phyloP scores from a whole-genome alignment of 805 yeast genomes.

The Candida succiphila region DNA sequence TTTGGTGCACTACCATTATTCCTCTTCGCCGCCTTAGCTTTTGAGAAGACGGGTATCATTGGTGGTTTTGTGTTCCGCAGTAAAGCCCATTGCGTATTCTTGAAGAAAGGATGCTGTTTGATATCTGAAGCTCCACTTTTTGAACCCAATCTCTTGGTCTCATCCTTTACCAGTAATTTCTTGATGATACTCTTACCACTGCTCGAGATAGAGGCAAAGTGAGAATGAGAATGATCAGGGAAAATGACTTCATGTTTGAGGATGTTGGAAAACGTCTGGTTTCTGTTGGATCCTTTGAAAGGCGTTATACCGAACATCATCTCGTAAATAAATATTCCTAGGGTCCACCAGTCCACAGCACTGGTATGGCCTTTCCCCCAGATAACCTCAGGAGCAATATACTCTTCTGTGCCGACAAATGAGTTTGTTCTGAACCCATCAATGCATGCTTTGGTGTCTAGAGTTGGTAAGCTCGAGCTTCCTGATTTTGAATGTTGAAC shows the following conservation, averaged over 20 bases:
- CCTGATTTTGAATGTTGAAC: conserved; percentile 27
- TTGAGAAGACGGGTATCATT: conserved; percentile 69
- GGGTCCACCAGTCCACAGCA: conserved; percentile 99
- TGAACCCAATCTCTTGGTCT: conserved; percentile 80
- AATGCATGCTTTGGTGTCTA: conserved; percentile 91
- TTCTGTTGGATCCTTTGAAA: conserved; percentile 84
- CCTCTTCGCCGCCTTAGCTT: not conserved
- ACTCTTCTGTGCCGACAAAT: conserved; percentile 98
- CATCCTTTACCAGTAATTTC: conserved; percentile 82
- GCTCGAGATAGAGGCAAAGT: conserved; percentile 49
- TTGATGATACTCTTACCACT: conserved; percentile 71
- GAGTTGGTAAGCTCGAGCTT: conserved; percentile 38
- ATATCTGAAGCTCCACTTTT: conserved; percentile 93
- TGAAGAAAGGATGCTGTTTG: conserved; percentile 85
- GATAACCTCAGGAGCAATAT: conserved; percentile 97
- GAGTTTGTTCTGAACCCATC: conserved; percentile 96
- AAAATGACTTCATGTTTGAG: conserved; percentile 77
- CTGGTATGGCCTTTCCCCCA: conserved; percentile 95
- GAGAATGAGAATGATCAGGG: conserved; percentile 47
- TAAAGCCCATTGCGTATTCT: conserved; percentile 90
- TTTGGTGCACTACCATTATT: not conserved
- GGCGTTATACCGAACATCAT: conserved; percentile 97
- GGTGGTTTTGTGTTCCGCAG: conserved; percentile 92
- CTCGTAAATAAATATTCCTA: conserved; percentile 87
- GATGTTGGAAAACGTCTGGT: conserved; percentile 82